Conservation (phyloP, 148 eudicot species). For the Mesembryanthemum crystallinum region DNA sequence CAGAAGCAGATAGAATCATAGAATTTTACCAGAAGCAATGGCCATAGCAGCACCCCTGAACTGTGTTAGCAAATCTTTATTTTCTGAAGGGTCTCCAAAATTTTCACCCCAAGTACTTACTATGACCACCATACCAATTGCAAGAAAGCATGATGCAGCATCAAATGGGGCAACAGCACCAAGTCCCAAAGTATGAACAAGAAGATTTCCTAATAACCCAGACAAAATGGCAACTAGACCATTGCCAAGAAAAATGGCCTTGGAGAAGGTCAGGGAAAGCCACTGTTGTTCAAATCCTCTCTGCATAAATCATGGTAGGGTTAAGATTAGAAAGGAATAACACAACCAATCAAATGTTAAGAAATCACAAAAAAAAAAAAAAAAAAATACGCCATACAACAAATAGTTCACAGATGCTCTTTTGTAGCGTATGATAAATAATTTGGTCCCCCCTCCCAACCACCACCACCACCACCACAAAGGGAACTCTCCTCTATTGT, state of each 20-base stretch:
- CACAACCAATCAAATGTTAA: not conserved
- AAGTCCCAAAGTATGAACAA: constrained; percentile 61
- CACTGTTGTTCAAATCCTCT: constrained; percentile 89
- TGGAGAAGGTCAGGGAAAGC: constrained; percentile 93
- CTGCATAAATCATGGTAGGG: constrained; percentile 38
- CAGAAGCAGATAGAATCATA: not conserved
- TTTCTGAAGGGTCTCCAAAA: constrained; percentile 93
- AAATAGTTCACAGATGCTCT: not conserved
- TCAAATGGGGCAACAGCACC: constrained; percentile 99
- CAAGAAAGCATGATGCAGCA: constrained; percentile 88
- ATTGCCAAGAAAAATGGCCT: constrained; percentile 94
- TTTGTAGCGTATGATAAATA: too few species aligned
- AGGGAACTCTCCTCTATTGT: too few species aligned
- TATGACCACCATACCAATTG: constrained; percentile 86
- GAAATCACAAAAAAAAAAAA: constrained; percentile 1
- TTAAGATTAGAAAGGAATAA: constrained; percentile 5
- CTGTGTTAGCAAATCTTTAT: constrained; percentile 85
- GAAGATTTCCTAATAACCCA: constrained; percentile 85
- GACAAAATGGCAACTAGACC: constrained; percentile 90
- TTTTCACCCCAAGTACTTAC: constrained; percentile 87
- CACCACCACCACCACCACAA: too few species aligned
- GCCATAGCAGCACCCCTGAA: constrained; percentile 91
- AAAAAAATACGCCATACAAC: too few species aligned
- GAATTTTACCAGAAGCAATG: constrained; percentile 85
- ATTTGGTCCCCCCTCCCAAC: too few species aligned